Evolutionary conservation across 345 rosid species (phyloP).

Genomic region (Iberis pinnata): DNA sequence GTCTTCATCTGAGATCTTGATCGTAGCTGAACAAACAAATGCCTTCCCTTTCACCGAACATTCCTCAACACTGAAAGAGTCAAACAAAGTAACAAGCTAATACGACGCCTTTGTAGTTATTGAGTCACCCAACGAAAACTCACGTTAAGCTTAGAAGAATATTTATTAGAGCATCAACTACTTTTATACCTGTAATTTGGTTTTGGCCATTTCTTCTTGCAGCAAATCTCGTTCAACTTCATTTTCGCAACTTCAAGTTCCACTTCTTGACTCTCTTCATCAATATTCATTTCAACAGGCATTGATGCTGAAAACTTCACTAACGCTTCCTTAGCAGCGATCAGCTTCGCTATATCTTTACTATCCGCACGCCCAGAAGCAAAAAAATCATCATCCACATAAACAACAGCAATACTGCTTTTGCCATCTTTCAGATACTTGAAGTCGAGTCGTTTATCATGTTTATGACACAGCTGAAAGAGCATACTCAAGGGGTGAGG

Average conservation of each 20-base stretch:
- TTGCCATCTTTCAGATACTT: conserved; percentile 31
- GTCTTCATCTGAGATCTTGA: conserved; percentile 35
- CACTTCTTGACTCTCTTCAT: conserved; percentile 25
- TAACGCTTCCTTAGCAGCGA: conserved; percentile 57
- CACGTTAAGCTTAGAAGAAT: too few relatives aligned
- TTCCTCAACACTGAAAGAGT: conserved; percentile 46
- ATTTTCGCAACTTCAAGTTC: conserved; percentile 49
- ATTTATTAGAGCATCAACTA: too few relatives aligned
- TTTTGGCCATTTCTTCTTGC: conserved; percentile 57
- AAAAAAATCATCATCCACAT: conserved; percentile 42
- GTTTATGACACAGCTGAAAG: conserved; percentile 55
- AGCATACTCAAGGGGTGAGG: conserved; percentile 70
- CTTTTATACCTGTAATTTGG: conserved; percentile 63
- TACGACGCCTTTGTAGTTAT: too few relatives aligned
- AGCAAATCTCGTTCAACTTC: conserved; percentile 51
- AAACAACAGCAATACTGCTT: conserved; percentile 39
- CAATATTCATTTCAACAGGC: conserved; percentile 13
- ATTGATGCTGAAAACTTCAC: conserved; percentile 30
- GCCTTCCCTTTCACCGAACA: conserved; percentile 39
- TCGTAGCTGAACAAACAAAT: conserved; percentile 45
- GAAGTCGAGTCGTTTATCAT: conserved; percentile 46
- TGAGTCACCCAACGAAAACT: too few relatives aligned
- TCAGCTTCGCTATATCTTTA: conserved; percentile 61
- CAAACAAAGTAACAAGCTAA: neutral
- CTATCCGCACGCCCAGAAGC: conserved; percentile 50